These are phyloP conservation scores for Hortiboletus flavorubellus DNA, from an alignment of 768 basidiomycete genomes.

Conservation along the genomic window DNA sequence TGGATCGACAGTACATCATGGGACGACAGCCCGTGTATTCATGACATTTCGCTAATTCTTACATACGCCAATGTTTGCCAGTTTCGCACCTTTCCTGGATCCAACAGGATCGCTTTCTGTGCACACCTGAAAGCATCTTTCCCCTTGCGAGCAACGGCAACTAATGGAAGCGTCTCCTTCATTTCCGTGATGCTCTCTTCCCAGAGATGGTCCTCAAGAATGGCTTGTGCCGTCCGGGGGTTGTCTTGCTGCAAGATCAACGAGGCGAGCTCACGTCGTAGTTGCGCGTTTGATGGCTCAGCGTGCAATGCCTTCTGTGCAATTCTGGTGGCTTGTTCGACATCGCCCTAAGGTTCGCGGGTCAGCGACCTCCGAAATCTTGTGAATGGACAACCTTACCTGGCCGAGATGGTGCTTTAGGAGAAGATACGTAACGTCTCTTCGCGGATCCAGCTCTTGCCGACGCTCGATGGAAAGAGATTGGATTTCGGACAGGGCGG, in stretches of 20 bases:
- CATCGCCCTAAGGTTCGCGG: conserved; percentile 40
- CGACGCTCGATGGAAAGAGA: conserved; percentile 64
- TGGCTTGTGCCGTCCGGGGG: conserved; percentile 41
- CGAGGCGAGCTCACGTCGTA: conserved; percentile 52
- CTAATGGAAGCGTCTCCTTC: conserved; percentile 45
- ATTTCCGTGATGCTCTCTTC: conserved; percentile 35
- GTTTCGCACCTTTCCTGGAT: conserved; percentile 41
- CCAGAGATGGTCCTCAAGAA: conserved; percentile 36
- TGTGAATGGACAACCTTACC: conserved; percentile 38
- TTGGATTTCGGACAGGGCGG: conserved; percentile 79
- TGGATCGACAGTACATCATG: conserved; percentile 1
- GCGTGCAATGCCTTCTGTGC: conserved; percentile 55
- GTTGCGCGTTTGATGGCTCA: conserved; percentile 50
- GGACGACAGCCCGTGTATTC: conserved; percentile 13
- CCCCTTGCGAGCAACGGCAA: conserved; percentile 42
- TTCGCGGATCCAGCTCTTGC: conserved; percentile 60
- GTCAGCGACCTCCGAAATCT: not conserved
- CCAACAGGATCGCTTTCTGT: conserved; percentile 62
- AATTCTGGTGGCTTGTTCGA: conserved; percentile 45
- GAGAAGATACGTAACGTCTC: conserved; percentile 70
- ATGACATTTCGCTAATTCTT: conserved; percentile 28
- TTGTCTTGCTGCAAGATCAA: conserved; percentile 51
- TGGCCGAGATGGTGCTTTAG: conserved; percentile 69
- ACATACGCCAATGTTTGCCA: conserved; percentile 66
- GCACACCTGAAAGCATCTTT: conserved; percentile 41